These are phyloP conservation scores for Hemerocallis citrina DNA, from an alignment of 106 monocot genomes.

Conservation along the genomic window DNA sequence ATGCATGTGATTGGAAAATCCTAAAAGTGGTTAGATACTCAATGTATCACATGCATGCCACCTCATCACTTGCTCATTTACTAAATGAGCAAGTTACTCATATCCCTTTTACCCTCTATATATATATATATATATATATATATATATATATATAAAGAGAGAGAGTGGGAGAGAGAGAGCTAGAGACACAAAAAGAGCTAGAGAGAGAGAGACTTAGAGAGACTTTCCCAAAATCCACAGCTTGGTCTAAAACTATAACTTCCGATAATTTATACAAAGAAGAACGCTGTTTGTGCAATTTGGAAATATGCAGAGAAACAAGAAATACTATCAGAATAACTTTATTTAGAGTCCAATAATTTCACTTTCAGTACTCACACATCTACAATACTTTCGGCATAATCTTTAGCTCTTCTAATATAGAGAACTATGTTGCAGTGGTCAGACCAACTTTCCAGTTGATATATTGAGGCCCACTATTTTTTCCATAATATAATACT, in stretches of 20 bases:
- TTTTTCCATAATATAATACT: neutral
- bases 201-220: too few species aligned
- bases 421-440: neutral
- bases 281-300: neutral
- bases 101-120: too few species aligned
- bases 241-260: neutral
- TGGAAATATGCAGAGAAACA: neutral
- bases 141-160: too few species aligned
- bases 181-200: too few species aligned
- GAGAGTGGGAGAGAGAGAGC: too few species aligned
- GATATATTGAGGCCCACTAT: neutral
- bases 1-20: too few species aligned
- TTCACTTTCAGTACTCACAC: neutral
- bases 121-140: too few species aligned
- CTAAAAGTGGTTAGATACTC: too few species aligned
- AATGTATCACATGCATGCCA: too few species aligned
- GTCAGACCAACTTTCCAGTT: neutral
- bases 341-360: constrained; percentile 7
- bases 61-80: too few species aligned
- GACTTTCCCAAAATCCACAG: neutral
- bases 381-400: constrained; percentile 8
- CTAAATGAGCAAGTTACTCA: too few species aligned
- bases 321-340: neutral
- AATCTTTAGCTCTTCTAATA: neutral
- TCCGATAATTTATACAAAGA: too few species aligned